Base-by-base conservation (phyloP, 495 filamentous ascomycete species). In the Xylaria longipes region DNA sequence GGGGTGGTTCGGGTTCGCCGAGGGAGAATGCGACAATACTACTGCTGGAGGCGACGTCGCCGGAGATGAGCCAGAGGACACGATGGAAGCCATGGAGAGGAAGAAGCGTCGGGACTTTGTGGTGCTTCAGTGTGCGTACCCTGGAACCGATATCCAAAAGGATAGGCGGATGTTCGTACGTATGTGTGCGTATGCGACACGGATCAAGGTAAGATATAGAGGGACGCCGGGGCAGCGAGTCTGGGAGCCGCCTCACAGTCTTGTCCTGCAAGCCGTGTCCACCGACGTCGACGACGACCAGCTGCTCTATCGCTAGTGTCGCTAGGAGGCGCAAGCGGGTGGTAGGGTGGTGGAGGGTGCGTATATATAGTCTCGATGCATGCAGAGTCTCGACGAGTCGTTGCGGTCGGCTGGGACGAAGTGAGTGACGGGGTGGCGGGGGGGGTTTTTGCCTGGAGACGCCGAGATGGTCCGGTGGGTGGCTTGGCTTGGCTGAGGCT, bases 31-130 rank as follows among this genome's bases (percentile, higher is more conserved):
- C 31, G 82, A 79, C 74, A 81, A 84, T 22, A 65, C 43, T 65
- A 86, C 80, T 72, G 83, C 84, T 68, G 88, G 84, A 76, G 87
- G 83, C 73, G 85, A 84, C 60, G 82, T 79, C 72, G 83, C 82
- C 74, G 89, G 85, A 75, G 87, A 84, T 70, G 83, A 83, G 74
- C 80, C 80, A 72, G 89, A 82, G 80, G 90, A 86, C 86, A 89
- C 88, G 80, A 85, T 84, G 73, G 85, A 82, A 73, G 86, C 85
- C 87, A 88, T 87, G 41, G 74, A 33, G 71, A 66, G 70, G 69
- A 67, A 58, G 69, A 72, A 70, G 71, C 73, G 71, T 68, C 58
- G 70, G 66, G 63, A 70, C 50, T 76, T 58, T 29, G 45, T 56
- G 54, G 35, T 65, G n/a, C 66, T 71, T 77, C 64, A 69, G 15